Evolutionary conservation across 768 basidiomycete species (phyloP), one percentile per base, ranked within the genome.

Genomic region (Podaxis sp.): DNA sequence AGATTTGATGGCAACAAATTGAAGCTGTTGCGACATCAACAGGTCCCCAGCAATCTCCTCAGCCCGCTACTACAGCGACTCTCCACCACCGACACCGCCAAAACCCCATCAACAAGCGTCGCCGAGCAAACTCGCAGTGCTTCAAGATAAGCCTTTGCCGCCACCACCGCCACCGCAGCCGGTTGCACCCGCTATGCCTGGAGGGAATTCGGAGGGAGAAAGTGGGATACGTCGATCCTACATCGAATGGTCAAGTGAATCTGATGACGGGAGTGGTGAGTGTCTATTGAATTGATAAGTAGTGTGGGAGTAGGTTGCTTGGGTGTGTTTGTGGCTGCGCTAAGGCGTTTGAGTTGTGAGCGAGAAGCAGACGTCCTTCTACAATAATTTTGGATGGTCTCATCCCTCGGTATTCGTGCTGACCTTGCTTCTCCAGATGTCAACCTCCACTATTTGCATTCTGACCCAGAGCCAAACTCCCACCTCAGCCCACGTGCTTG

Each of bases 1-100:
- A 23, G 57, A 48, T 50, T 50, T 58, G 57, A 58, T 58, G 57
- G 57, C 47, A 50, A 58, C 57, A 58, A 58, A 58, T 50, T 50
- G 18, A 47, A 37, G 32, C 32, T 21, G 32, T 35, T 37, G 35
- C 36, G 16, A 50, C 23, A 23, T 58, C 57, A 13, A 13, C 57
- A 50, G 48, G 32, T 27, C 44, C 32, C 28, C 23, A n/a, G 13
- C 25, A 51, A 51, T 32, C 48, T 58, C 57, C 18, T 54, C 28
- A 9, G 11, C 23, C 37, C 28, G 32, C 11, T 21, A 47, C 55
- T 28, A 35, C 55, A 4, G 10, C 54, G 13, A 55, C 21, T 38
- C 9, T 58, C 56, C 56, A 2, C 47, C 57, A 7, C 47, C 47
- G 47, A 58, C 57, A 27, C 57, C 47, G 35, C 57, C 57, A 50